Evolutionary conservation across 441 rosid genomes (phyloP), one percentile per base, ranked within the genome.

Genomic region (Raphanus hybrid): DNA sequence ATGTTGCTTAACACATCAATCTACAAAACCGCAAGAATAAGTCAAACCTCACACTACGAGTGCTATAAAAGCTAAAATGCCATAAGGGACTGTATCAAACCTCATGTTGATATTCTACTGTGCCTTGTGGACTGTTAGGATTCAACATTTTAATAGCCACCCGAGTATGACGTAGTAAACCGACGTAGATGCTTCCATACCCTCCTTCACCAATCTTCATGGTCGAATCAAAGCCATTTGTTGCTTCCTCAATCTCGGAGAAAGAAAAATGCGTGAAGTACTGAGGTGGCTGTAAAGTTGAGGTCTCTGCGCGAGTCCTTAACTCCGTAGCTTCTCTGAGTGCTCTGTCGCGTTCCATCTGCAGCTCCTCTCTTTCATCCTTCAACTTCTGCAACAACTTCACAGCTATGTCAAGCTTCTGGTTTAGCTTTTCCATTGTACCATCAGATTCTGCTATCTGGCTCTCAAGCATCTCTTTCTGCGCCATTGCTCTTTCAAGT

Each of bases 131-230:
- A 85, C 97, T 92, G 72, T 86, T 75, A 79, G 95, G 75, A 78
- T 92, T 86, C 80, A 88, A 76, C 82, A 83, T 84, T 85, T 96
- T 96, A 64, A 96, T 89, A 66, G 97, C 98, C 82, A 92, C 99
- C 54, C 77, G 86, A 15, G 88, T 89, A 73, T 90, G 90, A 54
- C 87, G 86, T 73, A 96, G 86, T 27, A 77, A 2, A 74, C 96
- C 97, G 80, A 80, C 85, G 75, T 90, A 93, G 80, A 96, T 92
- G 86, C 87, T 93, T 60, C 98, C 99, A 81, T 91, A 93, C 67
- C 99, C 97, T 27, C 99, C 99, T 89, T 92, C 97, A 34, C 97
- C 99, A 70, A 96, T 90, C 87, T 89, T 93, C 83, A 79, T 73
- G 63, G 91, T 85, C 32, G 85, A 83, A 81, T 92, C 90, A 79